Evolutionary conservation across 257 asterid genomes (phyloP).

Genomic region (Parsonsia alboflavescens): DNA sequence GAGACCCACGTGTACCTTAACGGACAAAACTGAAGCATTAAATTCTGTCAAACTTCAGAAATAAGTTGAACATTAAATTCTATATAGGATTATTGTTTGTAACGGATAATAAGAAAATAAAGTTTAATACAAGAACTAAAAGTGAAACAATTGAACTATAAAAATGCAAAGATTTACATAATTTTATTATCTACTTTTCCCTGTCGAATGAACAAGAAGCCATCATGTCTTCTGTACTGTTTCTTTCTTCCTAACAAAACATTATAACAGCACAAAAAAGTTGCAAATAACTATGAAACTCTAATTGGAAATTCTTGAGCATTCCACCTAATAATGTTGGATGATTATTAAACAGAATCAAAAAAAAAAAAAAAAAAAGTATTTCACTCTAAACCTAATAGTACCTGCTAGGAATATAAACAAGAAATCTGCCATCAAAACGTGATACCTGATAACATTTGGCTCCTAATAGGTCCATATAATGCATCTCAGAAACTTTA

Average conservation of each 20-base stretch:
- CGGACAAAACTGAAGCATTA: conserved; percentile 2
- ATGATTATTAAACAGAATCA: too few species aligned
- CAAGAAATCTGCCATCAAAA: background rate
- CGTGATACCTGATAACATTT: background rate
- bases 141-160: background rate
- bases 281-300: background rate
- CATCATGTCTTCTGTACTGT: background rate
- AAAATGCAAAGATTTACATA: background rate
- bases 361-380: too few species aligned
- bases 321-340: too few species aligned
- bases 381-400: background rate
- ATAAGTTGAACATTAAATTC: background rate
- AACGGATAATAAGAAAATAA: background rate
- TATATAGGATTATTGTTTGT: background rate
- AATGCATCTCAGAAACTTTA: background rate
- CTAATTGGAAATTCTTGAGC: background rate
- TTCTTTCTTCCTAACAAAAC: background rate
- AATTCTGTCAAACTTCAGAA: background rate
- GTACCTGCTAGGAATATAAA: background rate
- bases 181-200: background rate
- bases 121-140: background rate
- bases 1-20: conserved; percentile 50
- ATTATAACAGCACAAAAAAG: background rate
- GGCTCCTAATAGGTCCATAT: background rate
- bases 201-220: background rate